Percentiles rank a stretch among this genome's conserved stretches.
These are phyloP conservation scores for Beauveria sp. DNA, from an alignment of 2,329 filamentous ascomycete species.

Conservation along the genomic window DNA sequence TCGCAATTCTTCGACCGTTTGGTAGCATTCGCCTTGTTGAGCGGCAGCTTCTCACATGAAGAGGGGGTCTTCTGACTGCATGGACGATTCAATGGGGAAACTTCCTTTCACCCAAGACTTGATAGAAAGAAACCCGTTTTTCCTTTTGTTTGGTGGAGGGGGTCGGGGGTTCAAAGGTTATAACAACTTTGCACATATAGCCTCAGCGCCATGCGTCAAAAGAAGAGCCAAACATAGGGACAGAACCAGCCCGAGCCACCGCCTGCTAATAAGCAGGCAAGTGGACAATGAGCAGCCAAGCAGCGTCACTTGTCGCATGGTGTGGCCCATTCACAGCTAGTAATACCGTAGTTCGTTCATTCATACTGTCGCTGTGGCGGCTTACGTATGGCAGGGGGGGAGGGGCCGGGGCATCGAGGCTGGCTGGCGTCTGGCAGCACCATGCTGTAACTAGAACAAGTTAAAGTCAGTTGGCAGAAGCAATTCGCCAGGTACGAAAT, in stretches of 20 bases:
- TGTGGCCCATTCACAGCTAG: neutral
- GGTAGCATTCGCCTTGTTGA: constrained; percentile 1
- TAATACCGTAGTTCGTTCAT: constrained; percentile 2
- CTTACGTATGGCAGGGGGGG: neutral
- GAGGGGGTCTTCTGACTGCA: neutral
- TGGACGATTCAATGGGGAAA: neutral
- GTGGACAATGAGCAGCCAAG: neutral
- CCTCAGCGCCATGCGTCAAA: constrained; percentile 1
- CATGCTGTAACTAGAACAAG: neutral
- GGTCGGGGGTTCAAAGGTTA: neutral
- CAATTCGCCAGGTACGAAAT: too few relatives aligned
- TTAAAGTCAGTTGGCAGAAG: too few relatives aligned
- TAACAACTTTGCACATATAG: constrained; percentile 5
- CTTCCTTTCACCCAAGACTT: neutral
- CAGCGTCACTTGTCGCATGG: neutral
- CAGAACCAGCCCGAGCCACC: neutral
- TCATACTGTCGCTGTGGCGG: constrained; percentile 3
- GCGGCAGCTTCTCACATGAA: neutral
- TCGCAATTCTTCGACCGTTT: neutral
- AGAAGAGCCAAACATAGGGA: neutral
- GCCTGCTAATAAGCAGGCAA: neutral
- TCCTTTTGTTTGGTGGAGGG: neutral
- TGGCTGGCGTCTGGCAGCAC: neutral
- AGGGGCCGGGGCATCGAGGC: neutral
- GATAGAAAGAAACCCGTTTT: neutral